Evolutionary conservation across 108 stramenopile genomes (phyloP).

Genomic region (Nitzschia putrida): DNA sequence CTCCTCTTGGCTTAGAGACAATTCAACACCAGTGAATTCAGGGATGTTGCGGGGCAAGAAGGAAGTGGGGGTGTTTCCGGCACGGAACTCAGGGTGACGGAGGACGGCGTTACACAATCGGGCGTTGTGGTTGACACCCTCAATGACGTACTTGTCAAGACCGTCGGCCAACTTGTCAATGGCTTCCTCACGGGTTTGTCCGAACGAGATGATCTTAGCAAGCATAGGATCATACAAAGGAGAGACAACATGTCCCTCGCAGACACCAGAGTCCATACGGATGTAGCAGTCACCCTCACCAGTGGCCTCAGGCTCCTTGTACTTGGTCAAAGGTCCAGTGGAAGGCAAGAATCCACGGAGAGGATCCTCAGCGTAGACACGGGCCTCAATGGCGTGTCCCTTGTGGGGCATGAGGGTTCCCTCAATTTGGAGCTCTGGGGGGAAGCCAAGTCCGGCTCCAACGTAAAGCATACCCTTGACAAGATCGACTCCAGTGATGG

Average conservation of each 20-base stretch:
- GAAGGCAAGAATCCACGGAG: conserved; percentile 91
- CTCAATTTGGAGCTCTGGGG: conserved; percentile 53
- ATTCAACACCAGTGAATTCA: conserved; percentile 77
- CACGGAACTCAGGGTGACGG: conserved; percentile 70
- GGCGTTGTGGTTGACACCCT: conserved; percentile 92
- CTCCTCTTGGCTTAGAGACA: conserved; percentile 50
- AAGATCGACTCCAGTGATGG: conserved; percentile 76
- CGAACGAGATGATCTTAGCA: conserved; percentile 87
- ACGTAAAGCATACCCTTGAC: conserved; percentile 91
- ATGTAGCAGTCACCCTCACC: conserved; percentile 19
- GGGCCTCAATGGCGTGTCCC: conserved; percentile 83
- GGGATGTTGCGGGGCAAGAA: conserved; percentile 93
- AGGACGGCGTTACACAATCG: conserved; percentile 49
- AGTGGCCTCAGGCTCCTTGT: conserved; percentile 53
- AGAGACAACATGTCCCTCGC: conserved; percentile 71
- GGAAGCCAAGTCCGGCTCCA: conserved; percentile 71
- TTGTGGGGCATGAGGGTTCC: conserved; percentile 49
- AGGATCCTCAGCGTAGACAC: conserved; percentile 98
- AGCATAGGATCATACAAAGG: conserved; percentile 98
- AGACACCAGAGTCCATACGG: conserved; percentile 80
- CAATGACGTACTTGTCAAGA: conserved; percentile 89
- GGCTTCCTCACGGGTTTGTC: conserved; percentile 58
- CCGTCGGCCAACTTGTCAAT: conserved; percentile 72
- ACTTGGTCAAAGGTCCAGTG: conserved; percentile 76
- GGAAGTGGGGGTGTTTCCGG: conserved; percentile 88